Evolutionary conservation across 2,329 filamentous ascomycete species (phyloP).

Genomic region (Phialemoniopsis sp.): DNA sequence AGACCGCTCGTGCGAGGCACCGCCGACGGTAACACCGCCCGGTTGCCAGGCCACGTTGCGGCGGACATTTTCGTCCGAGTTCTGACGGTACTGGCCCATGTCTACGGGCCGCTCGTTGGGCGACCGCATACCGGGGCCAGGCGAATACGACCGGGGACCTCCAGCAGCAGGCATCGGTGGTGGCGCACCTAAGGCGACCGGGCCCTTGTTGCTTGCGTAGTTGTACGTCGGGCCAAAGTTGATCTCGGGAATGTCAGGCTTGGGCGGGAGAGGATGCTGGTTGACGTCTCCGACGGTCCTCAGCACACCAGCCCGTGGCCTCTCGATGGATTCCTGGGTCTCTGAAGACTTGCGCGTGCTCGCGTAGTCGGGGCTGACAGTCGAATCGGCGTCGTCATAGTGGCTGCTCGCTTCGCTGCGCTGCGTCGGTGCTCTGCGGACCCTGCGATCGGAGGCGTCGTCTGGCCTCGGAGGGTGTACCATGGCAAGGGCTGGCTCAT

Average conservation of each 20-base stretch:
- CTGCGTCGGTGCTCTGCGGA: slow-evolving; percentile 26
- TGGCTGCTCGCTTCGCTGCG: slow-evolving; percentile 36
- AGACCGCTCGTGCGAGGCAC: slow-evolving; percentile 38
- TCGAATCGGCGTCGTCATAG: slow-evolving; percentile 62
- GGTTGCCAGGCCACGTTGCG: slow-evolving; percentile 79
- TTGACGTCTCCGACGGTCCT: slow-evolving; percentile 66
- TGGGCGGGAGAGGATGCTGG: slow-evolving; percentile 15
- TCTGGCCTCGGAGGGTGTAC: slow-evolving; percentile 5
- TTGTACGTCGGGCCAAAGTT: slow-evolving; percentile 85
- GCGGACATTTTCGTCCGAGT: slow-evolving; percentile 49
- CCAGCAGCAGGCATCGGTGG: neutral
- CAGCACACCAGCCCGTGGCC: slow-evolving; percentile 73
- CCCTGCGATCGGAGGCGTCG: slow-evolving; percentile 6
- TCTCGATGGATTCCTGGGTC: slow-evolving; percentile 50
- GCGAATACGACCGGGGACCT: slow-evolving; percentile 24
- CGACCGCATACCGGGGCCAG: slow-evolving; percentile 12
- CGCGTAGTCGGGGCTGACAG: slow-evolving; percentile 71
- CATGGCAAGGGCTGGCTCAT: slow-evolving; percentile 10
- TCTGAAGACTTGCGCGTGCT: slow-evolving; percentile 59
- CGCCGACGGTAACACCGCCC: slow-evolving; percentile 47
- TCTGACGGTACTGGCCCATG: slow-evolving; percentile 36
- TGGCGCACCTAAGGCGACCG: too few relatives aligned
- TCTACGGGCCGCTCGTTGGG: slow-evolving; percentile 16
- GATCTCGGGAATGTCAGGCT: slow-evolving; percentile 60
- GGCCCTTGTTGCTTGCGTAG: slow-evolving; percentile 37